Conservation (phyloP, 345 rosid species). For the thale cress (Arabidopsis thaliana) region DNA sequence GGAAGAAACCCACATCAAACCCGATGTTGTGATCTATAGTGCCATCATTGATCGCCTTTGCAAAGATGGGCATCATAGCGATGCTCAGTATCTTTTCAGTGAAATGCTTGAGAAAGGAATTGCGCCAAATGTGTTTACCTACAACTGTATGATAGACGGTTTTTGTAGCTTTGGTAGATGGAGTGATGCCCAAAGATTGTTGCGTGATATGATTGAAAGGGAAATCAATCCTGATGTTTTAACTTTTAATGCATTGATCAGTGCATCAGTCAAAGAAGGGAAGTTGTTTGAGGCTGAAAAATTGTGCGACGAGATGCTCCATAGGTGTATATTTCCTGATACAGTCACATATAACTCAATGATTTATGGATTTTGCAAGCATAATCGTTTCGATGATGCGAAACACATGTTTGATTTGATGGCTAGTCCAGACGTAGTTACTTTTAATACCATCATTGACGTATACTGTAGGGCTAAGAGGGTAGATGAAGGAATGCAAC, state of each 20-base stretch:
- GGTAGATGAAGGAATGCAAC: not conserved
- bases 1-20: conserved; percentile 5
- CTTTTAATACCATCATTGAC: not conserved
- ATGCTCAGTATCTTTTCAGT: not conserved
- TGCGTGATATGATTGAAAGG: conserved; percentile 21
- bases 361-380: conserved; percentile 6
- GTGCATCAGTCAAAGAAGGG: not conserved
- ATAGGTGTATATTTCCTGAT: not conserved
- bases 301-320: not conserved
- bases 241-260: not conserved
- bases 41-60: conserved; percentile 12
- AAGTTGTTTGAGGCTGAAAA: not conserved
- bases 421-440: not conserved
- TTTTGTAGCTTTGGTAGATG: conserved; percentile 8
- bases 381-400: conserved; percentile 2
- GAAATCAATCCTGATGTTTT: conserved; percentile 33
- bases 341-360: not conserved
- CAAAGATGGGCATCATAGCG: not conserved
- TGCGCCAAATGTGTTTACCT: not conserved
- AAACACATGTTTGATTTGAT: conserved; percentile 1
- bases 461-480: not conserved
- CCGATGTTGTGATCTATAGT: not conserved
- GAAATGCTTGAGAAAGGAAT: not conserved
- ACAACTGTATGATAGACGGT: not conserved
- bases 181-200: not conserved